Conservation (phyloP, 1,139 yeast genomes). For the Pichia kudriavzevii region DNA sequence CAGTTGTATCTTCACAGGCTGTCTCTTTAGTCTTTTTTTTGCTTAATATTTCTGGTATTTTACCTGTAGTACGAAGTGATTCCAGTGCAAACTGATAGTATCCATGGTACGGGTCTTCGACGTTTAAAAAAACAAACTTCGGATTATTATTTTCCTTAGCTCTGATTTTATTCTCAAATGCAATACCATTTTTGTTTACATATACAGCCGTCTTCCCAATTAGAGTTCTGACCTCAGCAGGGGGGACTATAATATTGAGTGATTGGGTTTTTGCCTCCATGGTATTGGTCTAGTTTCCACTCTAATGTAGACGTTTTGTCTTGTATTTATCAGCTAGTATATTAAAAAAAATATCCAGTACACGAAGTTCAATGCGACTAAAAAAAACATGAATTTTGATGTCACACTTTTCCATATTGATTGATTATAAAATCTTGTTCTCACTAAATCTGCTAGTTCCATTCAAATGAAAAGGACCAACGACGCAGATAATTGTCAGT, state of each 20-base stretch:
- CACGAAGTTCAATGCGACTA: too few species aligned
- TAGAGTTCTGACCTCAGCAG: slow-evolving; percentile 45
- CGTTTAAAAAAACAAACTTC: slow-evolving; percentile 57
- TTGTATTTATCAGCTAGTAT: too few species aligned
- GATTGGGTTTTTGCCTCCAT: slow-evolving; percentile 27
- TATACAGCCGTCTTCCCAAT: slow-evolving; percentile 70
- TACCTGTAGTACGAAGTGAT: slow-evolving; percentile 4
- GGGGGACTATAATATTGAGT: slow-evolving; percentile 44
- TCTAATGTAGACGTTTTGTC: too few species aligned
- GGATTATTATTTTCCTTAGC: slow-evolving; percentile 39
- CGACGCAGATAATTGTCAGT: background rate
- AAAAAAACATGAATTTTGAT: too few species aligned
- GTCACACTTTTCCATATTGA: too few species aligned
- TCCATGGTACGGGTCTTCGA: slow-evolving; percentile 45
- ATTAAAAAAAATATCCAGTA: too few species aligned
- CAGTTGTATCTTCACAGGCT: slow-evolving; percentile 9
- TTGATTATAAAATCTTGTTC: too few species aligned
- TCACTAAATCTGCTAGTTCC: too few species aligned
- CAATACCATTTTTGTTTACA: slow-evolving; percentile 58
- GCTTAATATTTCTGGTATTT: slow-evolving; percentile 5
- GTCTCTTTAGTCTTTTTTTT: background rate
- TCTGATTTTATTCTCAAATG: slow-evolving; percentile 55
- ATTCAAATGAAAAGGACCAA: too few species aligned
- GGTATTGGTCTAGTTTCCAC: too few species aligned
- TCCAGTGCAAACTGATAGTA: slow-evolving; percentile 41